Evolutionary conservation across 2,329 filamentous ascomycete species (phyloP).

Genomic region (Penicillium sp.): DNA sequence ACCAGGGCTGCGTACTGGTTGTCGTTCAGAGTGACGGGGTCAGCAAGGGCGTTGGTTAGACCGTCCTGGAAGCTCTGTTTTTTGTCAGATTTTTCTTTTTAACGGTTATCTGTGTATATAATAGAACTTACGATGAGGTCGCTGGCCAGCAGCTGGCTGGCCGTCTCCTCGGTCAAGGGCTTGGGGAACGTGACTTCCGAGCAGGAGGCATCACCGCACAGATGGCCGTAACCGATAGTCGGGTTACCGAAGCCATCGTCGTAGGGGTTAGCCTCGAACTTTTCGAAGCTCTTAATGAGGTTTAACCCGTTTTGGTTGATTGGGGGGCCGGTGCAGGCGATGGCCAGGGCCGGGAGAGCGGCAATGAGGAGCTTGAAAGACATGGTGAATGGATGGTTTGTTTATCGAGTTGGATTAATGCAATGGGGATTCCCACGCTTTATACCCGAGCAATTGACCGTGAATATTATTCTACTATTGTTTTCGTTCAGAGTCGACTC

Average conservation of each 20-base stretch:
- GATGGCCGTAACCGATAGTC: constrained; percentile 50
- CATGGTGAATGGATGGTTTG: too few species aligned
- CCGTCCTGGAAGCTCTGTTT: constrained; percentile 34
- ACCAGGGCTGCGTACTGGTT: constrained; percentile 52
- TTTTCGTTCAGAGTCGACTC: too few species aligned
- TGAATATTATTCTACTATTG: too few species aligned
- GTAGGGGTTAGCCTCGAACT: constrained; percentile 26
- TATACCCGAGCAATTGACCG: too few species aligned
- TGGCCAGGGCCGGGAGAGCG: constrained; percentile 2
- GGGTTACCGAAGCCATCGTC: constrained; percentile 45
- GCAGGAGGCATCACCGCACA: constrained; percentile 42
- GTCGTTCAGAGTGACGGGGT: constrained; percentile 40
- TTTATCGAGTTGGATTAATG: too few species aligned
- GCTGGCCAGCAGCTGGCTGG: constrained; percentile 37
- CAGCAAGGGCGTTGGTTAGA: constrained; percentile 35
- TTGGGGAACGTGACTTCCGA: constrained; percentile 43
- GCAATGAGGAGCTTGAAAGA: constrained; percentile 5
- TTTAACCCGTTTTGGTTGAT: constrained; percentile 33
- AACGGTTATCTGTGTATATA: too few species aligned
- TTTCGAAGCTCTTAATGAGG: constrained; percentile 38
- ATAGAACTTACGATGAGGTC: constrained; percentile 36
- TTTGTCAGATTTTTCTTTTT: too few species aligned
- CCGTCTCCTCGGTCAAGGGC: constrained; percentile 42
- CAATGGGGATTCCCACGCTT: too few species aligned
- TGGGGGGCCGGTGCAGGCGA: constrained; percentile 8